phyloP scores from a whole-genome alignment of 768 basidiomycete genomes.

The Aureoboletus auriporus region DNA sequence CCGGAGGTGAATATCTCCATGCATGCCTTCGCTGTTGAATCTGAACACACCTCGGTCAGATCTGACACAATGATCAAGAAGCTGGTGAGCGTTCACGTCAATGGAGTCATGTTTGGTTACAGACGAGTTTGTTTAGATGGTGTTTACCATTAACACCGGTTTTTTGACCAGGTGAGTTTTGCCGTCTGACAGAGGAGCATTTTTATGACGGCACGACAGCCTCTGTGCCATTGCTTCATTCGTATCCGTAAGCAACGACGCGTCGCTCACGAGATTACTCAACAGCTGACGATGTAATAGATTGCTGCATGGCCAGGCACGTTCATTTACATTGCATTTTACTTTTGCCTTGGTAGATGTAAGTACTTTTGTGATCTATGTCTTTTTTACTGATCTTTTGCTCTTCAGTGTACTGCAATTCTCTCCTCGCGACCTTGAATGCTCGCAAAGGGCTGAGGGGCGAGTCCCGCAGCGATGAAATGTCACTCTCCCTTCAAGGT shows the following conservation, averaged over 20 bases:
- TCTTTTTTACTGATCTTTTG: neutral
- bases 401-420: slow-evolving; percentile 53
- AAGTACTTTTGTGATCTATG: slow-evolving; percentile 21
- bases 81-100: slow-evolving; percentile 22
- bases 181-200: no score
- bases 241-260: slow-evolving; percentile 38
- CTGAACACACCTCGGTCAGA: slow-evolving; percentile 8
- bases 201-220: slow-evolving; percentile 19
- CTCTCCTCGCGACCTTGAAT: slow-evolving; percentile 58
- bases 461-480: slow-evolving; percentile 20
- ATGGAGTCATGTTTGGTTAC: neutral
- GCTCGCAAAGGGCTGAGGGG: slow-evolving; percentile 48
- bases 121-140: slow-evolving; percentile 29
- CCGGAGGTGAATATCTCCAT: slow-evolving; percentile 31
- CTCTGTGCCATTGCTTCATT: slow-evolving; percentile 57
- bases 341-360: slow-evolving; percentile 61
- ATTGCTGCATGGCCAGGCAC: slow-evolving; percentile 48
- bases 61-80: slow-evolving; percentile 57
- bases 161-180: slow-evolving; percentile 24
- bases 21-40: neutral
- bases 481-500: slow-evolving; percentile 31
- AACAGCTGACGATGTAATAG: slow-evolving; percentile 25
- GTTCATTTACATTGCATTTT: slow-evolving; percentile 62
- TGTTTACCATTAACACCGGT: slow-evolving; percentile 49
- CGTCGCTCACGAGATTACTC: neutral